Evolutionary conservation across 139 green algal species (phyloP).

Genomic region (Auxenochlorella pyrenoidosa): DNA sequence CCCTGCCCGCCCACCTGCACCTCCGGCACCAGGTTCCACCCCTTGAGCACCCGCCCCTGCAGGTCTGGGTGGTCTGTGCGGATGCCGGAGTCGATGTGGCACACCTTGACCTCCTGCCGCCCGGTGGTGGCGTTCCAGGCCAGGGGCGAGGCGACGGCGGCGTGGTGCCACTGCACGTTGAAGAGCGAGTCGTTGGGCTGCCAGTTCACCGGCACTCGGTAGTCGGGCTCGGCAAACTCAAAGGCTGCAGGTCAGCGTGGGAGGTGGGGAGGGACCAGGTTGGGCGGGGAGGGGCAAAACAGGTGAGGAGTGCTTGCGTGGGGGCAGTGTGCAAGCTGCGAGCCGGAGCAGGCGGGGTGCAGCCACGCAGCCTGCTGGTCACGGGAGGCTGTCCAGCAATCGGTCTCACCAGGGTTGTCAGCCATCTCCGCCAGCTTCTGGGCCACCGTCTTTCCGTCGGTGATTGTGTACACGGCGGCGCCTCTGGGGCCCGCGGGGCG

Average conservation of each 20-base stretch:
- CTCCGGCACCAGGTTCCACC: constrained; percentile 33
- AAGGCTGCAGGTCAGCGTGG: constrained; percentile 22
- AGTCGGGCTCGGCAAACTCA: constrained; percentile 46
- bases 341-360: too few species aligned
- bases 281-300: too few species aligned
- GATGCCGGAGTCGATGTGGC: neutral
- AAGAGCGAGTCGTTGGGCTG: constrained; percentile 34
- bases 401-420: neutral
- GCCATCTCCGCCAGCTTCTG: constrained; percentile 43
- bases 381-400: neutral
- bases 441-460: constrained; percentile 34
- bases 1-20: constrained; percentile 11
- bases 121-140: constrained; percentile 45
- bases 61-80: constrained; percentile 29
- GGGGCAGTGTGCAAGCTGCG: too few species aligned
- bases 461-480: constrained; percentile 36
- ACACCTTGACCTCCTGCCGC: constrained; percentile 49
- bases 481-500: neutral
- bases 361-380: neutral
- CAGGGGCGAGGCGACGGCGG: neutral
- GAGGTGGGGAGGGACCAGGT: neutral
- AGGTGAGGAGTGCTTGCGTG: too few species aligned
- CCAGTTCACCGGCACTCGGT: constrained; percentile 29
- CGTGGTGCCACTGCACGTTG: constrained; percentile 45
- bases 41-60: neutral